Evolutionary conservation across 768 basidiomycete genomes (phyloP).

Genomic region (Epithele typhae): DNA sequence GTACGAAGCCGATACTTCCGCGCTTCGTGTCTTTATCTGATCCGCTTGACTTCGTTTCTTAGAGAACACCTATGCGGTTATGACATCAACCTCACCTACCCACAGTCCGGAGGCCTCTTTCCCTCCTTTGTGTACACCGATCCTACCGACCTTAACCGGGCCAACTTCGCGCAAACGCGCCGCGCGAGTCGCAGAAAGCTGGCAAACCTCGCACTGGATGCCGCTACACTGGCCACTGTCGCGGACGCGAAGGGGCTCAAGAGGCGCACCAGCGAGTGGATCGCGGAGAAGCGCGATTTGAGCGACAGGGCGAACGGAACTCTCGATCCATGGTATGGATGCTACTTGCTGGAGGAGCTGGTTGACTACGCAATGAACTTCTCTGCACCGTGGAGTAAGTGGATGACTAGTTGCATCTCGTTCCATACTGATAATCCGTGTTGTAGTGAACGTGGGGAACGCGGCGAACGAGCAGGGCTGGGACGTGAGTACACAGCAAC

Average conservation of each 20-base stretch:
- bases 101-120: conserved; percentile 46
- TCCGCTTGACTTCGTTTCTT: background rate
- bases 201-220: background rate
- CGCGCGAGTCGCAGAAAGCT: background rate
- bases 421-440: too few relatives aligned
- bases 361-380: conserved; percentile 69
- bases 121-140: conserved; percentile 21
- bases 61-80: conserved; percentile 61
- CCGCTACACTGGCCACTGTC: background rate
- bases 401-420: background rate
- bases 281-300: conserved; percentile 39
- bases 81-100: conserved; percentile 65
- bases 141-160: background rate
- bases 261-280: background rate
- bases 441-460: too few relatives aligned
- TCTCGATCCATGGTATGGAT: conserved; percentile 36
- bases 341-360: conserved; percentile 59
- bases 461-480: too few relatives aligned
- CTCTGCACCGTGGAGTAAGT: conserved; percentile 54
- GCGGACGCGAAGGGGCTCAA: background rate
- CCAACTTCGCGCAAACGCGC: background rate
- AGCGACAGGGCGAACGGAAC: conserved; percentile 46
- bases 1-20: conserved; percentile 33
- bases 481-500: too few relatives aligned
- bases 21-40: background rate